Conservation (phyloP, 345 rosid species). For the Cardiospermum halicacabum region DNA sequence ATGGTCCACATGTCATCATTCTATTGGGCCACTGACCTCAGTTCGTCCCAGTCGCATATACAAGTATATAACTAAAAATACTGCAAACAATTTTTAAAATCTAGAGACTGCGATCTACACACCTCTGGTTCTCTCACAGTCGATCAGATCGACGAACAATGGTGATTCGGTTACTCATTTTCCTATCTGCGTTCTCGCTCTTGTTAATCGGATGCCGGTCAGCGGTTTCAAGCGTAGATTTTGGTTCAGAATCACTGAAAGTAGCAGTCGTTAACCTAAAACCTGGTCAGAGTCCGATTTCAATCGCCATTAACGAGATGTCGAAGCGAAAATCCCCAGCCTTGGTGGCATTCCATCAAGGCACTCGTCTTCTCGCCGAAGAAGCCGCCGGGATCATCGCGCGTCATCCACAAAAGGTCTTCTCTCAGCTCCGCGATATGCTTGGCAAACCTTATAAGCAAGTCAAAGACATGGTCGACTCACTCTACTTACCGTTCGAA, state of each 20-base stretch:
- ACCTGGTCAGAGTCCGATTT: conserved; percentile 86
- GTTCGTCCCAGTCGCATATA: not conserved
- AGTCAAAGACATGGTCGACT: conserved; percentile 53
- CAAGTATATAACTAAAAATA: not conserved
- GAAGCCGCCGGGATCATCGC: conserved; percentile 94
- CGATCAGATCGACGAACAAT: conserved; percentile 5
- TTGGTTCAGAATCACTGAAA: conserved; percentile 93
- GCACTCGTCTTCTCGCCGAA: conserved; percentile 70
- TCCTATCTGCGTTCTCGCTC: conserved; percentile 31
- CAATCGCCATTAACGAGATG: conserved; percentile 96
- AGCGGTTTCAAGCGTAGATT: conserved; percentile 90
- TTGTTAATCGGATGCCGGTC: conserved; percentile 44
- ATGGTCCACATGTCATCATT: conserved; percentile 3
- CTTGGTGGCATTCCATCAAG: conserved; percentile 77
- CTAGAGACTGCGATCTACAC: conserved; percentile 21
- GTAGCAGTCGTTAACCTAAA: conserved; percentile 86
- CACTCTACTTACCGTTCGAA: conserved; percentile 68
- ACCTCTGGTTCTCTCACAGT: conserved; percentile 6
- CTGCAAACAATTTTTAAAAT: not conserved
- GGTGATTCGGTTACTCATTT: conserved; percentile 26
- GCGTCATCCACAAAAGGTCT: conserved; percentile 78
- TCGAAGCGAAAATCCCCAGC: conserved; percentile 95
- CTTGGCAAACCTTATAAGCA: conserved; percentile 70
- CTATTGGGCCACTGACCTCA: not conserved
- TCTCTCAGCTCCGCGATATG: conserved; percentile 76